Conservation (phyloP, 2,329 filamentous ascomycete species). For the Aspergillus sergii region DNA sequence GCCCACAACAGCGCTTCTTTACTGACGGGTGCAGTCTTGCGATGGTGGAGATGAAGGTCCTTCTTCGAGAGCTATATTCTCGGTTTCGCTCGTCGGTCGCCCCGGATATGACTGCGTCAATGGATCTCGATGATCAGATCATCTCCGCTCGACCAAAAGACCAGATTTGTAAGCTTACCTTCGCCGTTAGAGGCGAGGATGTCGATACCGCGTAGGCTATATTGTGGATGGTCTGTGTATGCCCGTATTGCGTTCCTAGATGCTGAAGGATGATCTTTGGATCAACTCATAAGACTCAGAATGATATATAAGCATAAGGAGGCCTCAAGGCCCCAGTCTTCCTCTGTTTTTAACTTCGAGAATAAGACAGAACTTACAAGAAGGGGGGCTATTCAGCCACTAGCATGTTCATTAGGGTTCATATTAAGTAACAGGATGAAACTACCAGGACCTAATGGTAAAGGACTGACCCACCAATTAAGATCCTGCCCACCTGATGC, state of each 20-base stretch:
- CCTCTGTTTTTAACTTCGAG: no score
- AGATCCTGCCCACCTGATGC: neutral
- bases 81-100: constrained; percentile 55
- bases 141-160: constrained; percentile 66
- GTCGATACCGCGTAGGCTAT: neutral
- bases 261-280: neutral
- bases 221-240: neutral
- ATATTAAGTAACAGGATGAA: no score
- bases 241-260: neutral
- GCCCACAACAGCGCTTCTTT: neutral
- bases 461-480: neutral
- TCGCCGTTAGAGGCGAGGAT: neutral
- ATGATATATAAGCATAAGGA: no score
- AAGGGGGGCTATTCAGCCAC: no score
- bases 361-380: no score
- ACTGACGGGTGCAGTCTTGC: constrained; percentile 53
- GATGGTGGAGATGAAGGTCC: constrained; percentile 67
- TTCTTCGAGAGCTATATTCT: constrained; percentile 65
- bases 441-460: no score
- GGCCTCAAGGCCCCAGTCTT: no score
- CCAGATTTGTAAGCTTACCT: constrained; percentile 58
- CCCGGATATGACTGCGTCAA: constrained; percentile 59
- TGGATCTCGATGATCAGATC: constrained; percentile 68
- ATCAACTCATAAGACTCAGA: no score
- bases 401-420: no score